Evolutionary conservation across 176 grass and related monocot species (phyloP).

Genomic region (Oryza glumipatula): DNA sequence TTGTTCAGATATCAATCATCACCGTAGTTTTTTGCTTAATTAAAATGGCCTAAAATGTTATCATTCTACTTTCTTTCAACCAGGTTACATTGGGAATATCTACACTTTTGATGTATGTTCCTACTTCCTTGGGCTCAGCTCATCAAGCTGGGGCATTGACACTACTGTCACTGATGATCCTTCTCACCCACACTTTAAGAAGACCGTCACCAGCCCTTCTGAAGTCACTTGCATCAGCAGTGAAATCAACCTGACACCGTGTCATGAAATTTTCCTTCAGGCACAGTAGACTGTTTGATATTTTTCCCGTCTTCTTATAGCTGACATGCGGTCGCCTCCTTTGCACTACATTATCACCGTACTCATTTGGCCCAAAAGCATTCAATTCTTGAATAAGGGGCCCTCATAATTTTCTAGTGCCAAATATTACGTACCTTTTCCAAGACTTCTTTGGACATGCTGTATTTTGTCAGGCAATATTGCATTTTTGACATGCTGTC

Average conservation of each 20-base stretch:
- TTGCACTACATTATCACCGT: not conserved
- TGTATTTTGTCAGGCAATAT: not conserved
- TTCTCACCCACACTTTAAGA: slow-evolving; percentile 82
- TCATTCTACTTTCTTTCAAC: not conserved
- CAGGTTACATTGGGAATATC: slow-evolving; percentile 96
- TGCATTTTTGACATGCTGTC: not conserved
- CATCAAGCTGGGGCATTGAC: slow-evolving; percentile 97
- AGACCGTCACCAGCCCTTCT: slow-evolving; percentile 72
- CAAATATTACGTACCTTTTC: not conserved
- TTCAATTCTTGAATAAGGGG: slow-evolving; percentile 4
- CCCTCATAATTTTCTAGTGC: not conserved
- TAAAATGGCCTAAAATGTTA: not conserved
- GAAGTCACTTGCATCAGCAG: slow-evolving; percentile 55
- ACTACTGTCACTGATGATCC: slow-evolving; percentile 70
- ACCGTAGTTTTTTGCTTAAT: not conserved
- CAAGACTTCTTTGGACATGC: not conserved
- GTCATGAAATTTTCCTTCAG: not conserved
- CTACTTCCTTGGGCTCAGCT: slow-evolving; percentile 84
- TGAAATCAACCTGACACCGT: slow-evolving; percentile 32
- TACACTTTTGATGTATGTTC: slow-evolving; percentile 85
- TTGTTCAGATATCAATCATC: not conserved
- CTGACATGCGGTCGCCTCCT: slow-evolving; percentile 11
- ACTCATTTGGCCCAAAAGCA: not conserved
- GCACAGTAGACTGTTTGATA: not conserved
- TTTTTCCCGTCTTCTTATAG: not conserved